Evolutionary conservation across 495 filamentous ascomycete species (phyloP).

Genomic region (Aspergillus sclerotioniger): DNA sequence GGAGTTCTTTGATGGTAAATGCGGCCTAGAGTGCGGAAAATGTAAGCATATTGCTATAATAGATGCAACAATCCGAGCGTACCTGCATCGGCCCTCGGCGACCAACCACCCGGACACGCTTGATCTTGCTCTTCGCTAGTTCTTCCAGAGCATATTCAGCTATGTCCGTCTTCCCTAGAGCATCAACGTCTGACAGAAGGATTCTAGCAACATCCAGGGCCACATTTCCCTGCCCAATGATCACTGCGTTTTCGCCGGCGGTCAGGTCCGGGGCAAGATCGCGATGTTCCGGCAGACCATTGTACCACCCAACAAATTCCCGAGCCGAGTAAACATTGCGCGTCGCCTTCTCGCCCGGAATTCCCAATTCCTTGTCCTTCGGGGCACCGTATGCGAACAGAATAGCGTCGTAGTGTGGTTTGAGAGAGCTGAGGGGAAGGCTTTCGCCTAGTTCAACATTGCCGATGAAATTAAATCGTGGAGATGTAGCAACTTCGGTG

Average conservation of each 20-base stretch:
- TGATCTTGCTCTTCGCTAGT: slow-evolving; percentile 70
- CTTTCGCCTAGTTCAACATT: slow-evolving; percentile 78
- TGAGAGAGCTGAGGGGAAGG: slow-evolving; percentile 65
- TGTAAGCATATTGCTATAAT: slow-evolving; percentile 26
- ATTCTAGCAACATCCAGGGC: slow-evolving; percentile 92
- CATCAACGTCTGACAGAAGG: slow-evolving; percentile 68
- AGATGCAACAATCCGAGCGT: slow-evolving; percentile 65
- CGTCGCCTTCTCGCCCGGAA: slow-evolving; percentile 73
- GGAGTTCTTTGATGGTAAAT: slow-evolving; percentile 90
- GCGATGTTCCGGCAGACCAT: slow-evolving; percentile 83
- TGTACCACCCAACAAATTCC: slow-evolving; percentile 98
- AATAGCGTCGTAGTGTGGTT: slow-evolving; percentile 86
- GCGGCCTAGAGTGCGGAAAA: slow-evolving; percentile 54
- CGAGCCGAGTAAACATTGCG: slow-evolving; percentile 82
- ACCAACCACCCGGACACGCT: slow-evolving; percentile 79
- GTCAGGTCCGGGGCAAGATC: slow-evolving; percentile 73
- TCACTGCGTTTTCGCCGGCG: slow-evolving; percentile 75
- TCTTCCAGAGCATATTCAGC: slow-evolving; percentile 75
- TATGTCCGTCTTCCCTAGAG: slow-evolving; percentile 80
- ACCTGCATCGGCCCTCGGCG: slow-evolving; percentile 86
- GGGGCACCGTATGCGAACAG: slow-evolving; percentile 91
- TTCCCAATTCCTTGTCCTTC: slow-evolving; percentile 71
- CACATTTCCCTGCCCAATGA: slow-evolving; percentile 95
- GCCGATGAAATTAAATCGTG: slow-evolving; percentile 86
- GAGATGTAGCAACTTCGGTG: slow-evolving; percentile 74